Base-by-base conservation (phyloP, 179 eudicot species). In the Carnegiea gigantea region DNA sequence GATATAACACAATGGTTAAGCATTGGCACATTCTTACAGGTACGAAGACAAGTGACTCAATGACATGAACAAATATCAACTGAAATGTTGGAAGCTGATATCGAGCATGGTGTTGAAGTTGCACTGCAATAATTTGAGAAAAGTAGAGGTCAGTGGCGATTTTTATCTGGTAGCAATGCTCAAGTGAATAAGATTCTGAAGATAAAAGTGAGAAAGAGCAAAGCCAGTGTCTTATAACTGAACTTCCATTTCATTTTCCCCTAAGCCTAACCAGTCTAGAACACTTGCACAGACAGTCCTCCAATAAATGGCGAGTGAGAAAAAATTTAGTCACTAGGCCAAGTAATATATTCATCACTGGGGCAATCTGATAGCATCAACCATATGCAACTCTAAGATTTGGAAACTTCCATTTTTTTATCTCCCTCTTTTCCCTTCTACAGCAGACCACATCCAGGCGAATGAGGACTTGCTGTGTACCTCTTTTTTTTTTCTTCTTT, bases 101-200 rank as follows among this genome's bases (percentile, higher is more conserved):
- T 30, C 96, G 98, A 88, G 99, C 99, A 87, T 96, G 99, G 85
- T 96, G 99, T 81, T 96, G 99, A 83, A 96, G 99, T 93, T 96
- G 99, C 88, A 92, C 99, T 96, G 97, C 86, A 89, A 62, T 79
- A 77, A 78, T 85, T 75, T 65, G 57, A 49, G 36, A 79, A 81
- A 79, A 78, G 5, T n/a, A 62, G 72, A 65, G 84, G 77, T 48
- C 70, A 84, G 75, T 24, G 77, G 60, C 26, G 46, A 38, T 5
- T 30, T 20, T 33, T 33, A 60, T 78, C n/a, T 26, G 49, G 30
- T 72, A 49, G 40, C 70, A 26, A 78, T 28, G 40, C 70, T 23
- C 17, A 24, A 38, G 59, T 26, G 18, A n/a, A 67, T 11, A 7
- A 70, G 38, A 17, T 49, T 53, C 43, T 44, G 21, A 68, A 65